phyloP scores from a whole-genome alignment of 768 basidiomycete genomes.

The Saitozyma podzolica region DNA sequence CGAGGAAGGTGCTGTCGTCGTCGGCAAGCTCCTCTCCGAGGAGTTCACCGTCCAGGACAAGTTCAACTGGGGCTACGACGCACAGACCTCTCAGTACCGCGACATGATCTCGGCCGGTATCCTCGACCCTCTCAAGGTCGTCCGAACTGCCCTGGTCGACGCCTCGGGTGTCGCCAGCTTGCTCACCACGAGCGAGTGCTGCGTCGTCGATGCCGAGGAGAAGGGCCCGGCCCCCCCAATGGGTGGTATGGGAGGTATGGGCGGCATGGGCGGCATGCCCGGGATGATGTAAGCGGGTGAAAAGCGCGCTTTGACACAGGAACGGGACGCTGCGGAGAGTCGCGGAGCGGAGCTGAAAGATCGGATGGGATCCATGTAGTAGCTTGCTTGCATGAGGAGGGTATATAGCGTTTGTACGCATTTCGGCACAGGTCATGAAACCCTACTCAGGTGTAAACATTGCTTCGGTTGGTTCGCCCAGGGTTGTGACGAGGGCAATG shows the following conservation, averaged over 20 bases:
- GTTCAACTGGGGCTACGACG: slow-evolving; percentile 90
- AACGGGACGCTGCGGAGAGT: too few relatives aligned
- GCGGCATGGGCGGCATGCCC: slow-evolving; percentile 58
- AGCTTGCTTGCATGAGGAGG: too few relatives aligned
- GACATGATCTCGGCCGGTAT: slow-evolving; percentile 95
- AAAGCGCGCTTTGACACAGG: too few relatives aligned
- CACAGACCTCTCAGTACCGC: slow-evolving; percentile 83
- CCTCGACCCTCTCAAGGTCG: slow-evolving; percentile 94
- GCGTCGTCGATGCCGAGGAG: slow-evolving; percentile 80
- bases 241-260: slow-evolving; percentile 59
- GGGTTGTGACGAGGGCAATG: too few relatives aligned
- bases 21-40: slow-evolving; percentile 69
- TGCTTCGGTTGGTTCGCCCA: too few relatives aligned
- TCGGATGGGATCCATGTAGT: too few relatives aligned
- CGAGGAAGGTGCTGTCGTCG: slow-evolving; percentile 88
- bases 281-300: slow-evolving; percentile 36
- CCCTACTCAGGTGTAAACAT: too few relatives aligned
- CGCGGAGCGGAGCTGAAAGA: too few relatives aligned
- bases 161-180: slow-evolving; percentile 89
- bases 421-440: too few relatives aligned
- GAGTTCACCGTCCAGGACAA: slow-evolving; percentile 55
- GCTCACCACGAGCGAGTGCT: slow-evolving; percentile 88
- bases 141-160: slow-evolving; percentile 86
- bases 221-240: slow-evolving; percentile 67
- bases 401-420: too few relatives aligned